phyloP scores from a whole-genome alignment of 2,329 filamentous ascomycete species.

The Calonectria ilicicola region DNA sequence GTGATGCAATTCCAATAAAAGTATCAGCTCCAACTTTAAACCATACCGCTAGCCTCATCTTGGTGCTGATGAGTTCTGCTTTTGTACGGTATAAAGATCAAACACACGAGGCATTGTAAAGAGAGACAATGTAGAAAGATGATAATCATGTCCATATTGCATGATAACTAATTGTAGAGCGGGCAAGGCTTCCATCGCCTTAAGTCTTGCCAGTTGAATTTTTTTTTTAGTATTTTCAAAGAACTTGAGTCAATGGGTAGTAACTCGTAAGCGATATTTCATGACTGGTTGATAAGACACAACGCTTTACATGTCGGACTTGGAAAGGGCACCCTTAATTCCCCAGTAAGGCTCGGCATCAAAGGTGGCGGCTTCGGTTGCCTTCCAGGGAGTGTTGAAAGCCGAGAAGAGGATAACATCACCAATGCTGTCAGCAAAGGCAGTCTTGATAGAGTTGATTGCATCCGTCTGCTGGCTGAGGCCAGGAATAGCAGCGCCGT shows the following conservation, averaged over 20 bases:
- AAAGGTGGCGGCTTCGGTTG: slow-evolving; percentile 70
- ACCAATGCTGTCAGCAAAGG: slow-evolving; percentile 63
- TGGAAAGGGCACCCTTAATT: slow-evolving; percentile 54
- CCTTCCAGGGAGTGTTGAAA: slow-evolving; percentile 86
- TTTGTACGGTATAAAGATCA: not conserved
- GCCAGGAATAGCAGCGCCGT: slow-evolving; percentile 77
- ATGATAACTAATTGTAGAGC: not conserved
- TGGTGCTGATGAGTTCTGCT: not conserved
- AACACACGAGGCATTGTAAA: not conserved
- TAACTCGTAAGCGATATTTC: not conserved
- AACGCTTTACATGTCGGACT: slow-evolving; percentile 30
- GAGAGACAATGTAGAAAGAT: not conserved
- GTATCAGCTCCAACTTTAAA: not conserved
- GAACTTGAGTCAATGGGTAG: not conserved
- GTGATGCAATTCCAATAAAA: not conserved
- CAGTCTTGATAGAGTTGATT: slow-evolving; percentile 71
- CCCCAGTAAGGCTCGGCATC: slow-evolving; percentile 85
- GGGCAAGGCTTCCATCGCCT: not conserved
- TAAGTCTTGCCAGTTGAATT: no score
- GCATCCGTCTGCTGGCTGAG: slow-evolving; percentile 75
- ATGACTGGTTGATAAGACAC: not conserved
- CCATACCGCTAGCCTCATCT: not conserved
- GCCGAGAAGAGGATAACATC: slow-evolving; percentile 81
- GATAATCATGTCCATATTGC: not conserved
- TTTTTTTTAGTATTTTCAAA: not conserved